Evolutionary conservation across 306 rosid species (phyloP).

Genomic region (Hippophae rhamnoides): DNA sequence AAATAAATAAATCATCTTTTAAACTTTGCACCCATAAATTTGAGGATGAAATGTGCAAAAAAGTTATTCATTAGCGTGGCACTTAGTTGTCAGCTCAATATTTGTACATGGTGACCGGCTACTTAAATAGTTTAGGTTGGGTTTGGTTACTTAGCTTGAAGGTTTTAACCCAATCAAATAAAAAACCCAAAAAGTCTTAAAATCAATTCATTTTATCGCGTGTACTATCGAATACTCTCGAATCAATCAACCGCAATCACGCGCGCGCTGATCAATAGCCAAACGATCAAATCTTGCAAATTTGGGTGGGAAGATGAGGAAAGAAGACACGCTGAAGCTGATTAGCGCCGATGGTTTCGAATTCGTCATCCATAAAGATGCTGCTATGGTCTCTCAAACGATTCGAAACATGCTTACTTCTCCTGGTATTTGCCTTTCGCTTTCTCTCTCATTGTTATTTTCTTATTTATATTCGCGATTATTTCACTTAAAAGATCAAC

Average conservation of each 20-base stretch:
- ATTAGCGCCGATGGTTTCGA: conserved; percentile 91
- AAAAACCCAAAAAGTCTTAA: no score
- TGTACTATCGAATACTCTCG: background rate
- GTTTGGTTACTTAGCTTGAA: no score
- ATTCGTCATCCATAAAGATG: conserved; percentile 83
- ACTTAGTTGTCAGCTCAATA: no score
- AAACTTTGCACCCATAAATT: no score
- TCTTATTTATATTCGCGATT: no score
- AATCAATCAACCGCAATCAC: background rate
- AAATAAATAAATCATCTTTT: no score
- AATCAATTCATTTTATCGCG: no score
- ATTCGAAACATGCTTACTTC: conserved; percentile 96
- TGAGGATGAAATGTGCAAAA: no score
- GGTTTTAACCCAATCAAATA: no score
- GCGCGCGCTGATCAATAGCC: background rate
- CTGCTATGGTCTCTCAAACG: conserved; percentile 99
- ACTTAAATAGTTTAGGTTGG: no score
- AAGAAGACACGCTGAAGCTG: conserved; percentile 72
- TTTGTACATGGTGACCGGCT: no score
- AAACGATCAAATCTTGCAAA: background rate
- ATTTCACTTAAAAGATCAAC: background rate
- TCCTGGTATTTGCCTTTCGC: conserved; percentile 42
- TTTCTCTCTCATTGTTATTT: background rate
- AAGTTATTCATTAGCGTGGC: no score
- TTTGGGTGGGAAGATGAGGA: conserved; percentile 39